Percentiles rank a stretch among this genome's conserved stretches.
These are phyloP conservation scores for Manihot esculenta DNA, from an alignment of 441 rosid species.

Conservation along the genomic window DNA sequence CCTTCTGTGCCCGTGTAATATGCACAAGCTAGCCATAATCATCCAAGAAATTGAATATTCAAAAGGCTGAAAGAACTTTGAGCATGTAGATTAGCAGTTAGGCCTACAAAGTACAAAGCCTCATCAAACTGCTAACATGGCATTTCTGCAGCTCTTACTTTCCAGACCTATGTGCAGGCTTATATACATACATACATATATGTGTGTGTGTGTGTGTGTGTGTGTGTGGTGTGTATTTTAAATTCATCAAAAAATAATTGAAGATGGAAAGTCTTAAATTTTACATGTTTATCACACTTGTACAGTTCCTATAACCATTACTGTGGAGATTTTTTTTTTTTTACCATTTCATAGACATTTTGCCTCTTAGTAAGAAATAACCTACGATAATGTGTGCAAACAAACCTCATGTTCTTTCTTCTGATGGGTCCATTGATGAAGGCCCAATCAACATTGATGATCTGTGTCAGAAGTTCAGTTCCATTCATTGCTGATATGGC, in stretches of 20 bases:
- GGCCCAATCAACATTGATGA: constrained; percentile 87
- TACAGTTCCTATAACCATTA: not conserved
- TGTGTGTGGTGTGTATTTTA: no score
- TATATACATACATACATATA: no score
- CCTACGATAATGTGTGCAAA: constrained; percentile 6
- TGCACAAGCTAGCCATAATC: not conserved
- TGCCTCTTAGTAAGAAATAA: not conserved
- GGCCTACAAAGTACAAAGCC: not conserved
- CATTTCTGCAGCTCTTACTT: not conserved
- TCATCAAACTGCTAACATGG: no score
- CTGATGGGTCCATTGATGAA: constrained; percentile 81
- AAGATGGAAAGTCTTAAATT: no score
- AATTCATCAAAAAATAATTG: no score
- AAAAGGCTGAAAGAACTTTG: not conserved
- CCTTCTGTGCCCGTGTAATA: not conserved
- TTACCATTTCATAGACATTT: not conserved
- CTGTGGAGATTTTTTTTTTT: not conserved
- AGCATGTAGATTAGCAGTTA: not conserved
- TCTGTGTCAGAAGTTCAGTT: constrained; percentile 70
- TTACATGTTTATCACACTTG: no score
- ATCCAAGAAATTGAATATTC: not conserved
- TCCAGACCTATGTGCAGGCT: not conserved
- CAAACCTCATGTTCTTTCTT: constrained; percentile 79
- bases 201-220: no score
- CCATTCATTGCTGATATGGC: constrained; percentile 82